Base-by-base conservation (phyloP, 306 rosid genomes). In the Casuarina equisetifolia region DNA sequence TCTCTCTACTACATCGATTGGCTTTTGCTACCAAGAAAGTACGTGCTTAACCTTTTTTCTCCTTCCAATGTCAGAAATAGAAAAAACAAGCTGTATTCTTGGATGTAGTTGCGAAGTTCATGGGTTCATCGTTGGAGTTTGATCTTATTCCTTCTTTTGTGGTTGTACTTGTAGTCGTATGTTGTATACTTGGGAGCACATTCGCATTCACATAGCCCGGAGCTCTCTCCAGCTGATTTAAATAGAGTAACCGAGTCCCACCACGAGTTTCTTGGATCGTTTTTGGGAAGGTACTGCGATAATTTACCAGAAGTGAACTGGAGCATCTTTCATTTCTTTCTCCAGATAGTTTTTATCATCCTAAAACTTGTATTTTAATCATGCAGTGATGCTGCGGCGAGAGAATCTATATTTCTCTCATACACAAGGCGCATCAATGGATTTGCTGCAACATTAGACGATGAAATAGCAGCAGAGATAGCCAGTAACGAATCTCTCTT, bases 341-440 rank as follows among this genome's bases (percentile, higher is more conserved):
- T 0, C 32, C 32, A 25, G 32, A 25, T 25, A 25, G 32, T 25
- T 25, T 25, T 25, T 25, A 25, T 25, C 32, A 25, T 25, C 32
- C 32, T 25, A 25, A 25, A 25, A 25, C 32, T 25, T 25, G 32
- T 25, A 25, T 25, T 25, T 25, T 25, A 25, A 25, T 25, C 40
- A 43, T 64, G 78, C 78, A 91, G 93, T 42, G 71, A 82, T 59
- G 87, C 83, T 13, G 38, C 45, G 6, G 94, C 95, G 9, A 87
- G 76, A 58, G 96, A 87, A 15, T 88, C 89, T 2, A 86, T 94
- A 7, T 88, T 90, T 79, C 92, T 92, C 86, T 94, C 98, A 17
- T 92, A 94, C 78, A 90, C 98, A 67, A 89, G 76, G 75, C 95
- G 92, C 67, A 94, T 94, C 83, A 94, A 94, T 87, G 98, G 98